Conservation (phyloP, 306 rosid genomes). For the Luffa aegyptiaca region DNA sequence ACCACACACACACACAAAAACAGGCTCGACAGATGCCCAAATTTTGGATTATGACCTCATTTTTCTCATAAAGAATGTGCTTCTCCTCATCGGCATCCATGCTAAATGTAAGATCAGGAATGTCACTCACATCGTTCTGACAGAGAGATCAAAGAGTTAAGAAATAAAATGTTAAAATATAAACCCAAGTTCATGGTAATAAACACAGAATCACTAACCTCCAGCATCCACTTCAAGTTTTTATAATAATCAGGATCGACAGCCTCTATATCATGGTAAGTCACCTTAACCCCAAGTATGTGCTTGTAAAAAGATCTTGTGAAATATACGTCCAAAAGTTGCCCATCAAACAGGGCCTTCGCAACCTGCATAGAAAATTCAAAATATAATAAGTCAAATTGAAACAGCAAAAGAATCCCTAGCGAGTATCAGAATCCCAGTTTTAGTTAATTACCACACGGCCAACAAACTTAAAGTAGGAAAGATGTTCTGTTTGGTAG, state of each 20-base stretch:
- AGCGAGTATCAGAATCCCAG: not conserved
- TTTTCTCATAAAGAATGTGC: constrained; percentile 88
- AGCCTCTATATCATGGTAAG: constrained; percentile 99
- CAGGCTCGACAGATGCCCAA: not conserved
- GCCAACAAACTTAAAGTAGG: constrained; percentile 96
- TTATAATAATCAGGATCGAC: constrained; percentile 97
- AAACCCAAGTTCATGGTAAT: not conserved
- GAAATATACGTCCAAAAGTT: constrained; percentile 94
- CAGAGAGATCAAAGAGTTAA: not conserved
- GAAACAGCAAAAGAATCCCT: not conserved
- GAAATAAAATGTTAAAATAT: constrained; percentile 6
- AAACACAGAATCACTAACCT: constrained; percentile 43
- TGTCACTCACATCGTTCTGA: constrained; percentile 85
- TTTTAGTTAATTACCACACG: constrained; percentile 67
- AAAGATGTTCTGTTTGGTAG: constrained; percentile 96
- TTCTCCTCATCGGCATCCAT: constrained; percentile 99
- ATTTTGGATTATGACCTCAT: constrained; percentile 41
- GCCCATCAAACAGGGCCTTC: constrained; percentile 95
- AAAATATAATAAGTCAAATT: not conserved
- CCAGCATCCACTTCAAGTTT: constrained; percentile 98
- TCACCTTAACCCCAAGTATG: constrained; percentile 92
- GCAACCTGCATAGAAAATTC: constrained; percentile 64
- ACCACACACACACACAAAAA: not conserved
- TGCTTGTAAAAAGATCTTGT: constrained; percentile 98
- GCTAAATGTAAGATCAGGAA: constrained; percentile 96